These are phyloP conservation scores for Eucalyptus marginata DNA, from an alignment of 345 rosid species.

Conservation along the genomic window DNA sequence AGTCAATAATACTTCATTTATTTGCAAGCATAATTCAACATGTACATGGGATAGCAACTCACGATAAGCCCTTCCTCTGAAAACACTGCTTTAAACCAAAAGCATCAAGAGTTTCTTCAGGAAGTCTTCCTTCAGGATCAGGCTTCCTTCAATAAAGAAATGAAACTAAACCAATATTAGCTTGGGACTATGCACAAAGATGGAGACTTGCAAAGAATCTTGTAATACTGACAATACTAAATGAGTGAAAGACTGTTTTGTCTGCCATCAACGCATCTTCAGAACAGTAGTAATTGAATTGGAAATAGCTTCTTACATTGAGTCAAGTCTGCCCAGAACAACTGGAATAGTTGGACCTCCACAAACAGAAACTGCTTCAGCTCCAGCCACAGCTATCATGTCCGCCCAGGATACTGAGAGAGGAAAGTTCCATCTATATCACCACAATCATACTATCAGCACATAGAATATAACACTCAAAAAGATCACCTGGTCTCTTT, in stretches of 20 bases:
- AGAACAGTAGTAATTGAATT: not conserved
- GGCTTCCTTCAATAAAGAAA: conserved; percentile 33
- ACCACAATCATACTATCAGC: not conserved
- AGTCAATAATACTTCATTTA: not conserved
- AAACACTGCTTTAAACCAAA: conserved; percentile 64
- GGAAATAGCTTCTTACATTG: conserved; percentile 29
- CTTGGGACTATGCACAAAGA: not conserved
- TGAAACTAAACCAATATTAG: not conserved
- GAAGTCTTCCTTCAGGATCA: conserved; percentile 82
- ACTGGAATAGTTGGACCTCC: conserved; percentile 85
- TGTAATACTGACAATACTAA: not conserved
- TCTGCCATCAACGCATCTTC: not conserved
- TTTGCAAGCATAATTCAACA: not conserved
- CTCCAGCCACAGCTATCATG: conserved; percentile 82
- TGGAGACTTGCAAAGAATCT: not conserved
- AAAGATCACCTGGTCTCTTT: conserved; percentile 39
- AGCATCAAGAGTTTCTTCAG: conserved; percentile 63
- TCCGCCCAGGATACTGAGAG: conserved; percentile 93
- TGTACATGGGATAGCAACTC: conserved; percentile 17
- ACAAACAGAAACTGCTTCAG: conserved; percentile 82
- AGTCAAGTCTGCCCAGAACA: conserved; percentile 66
- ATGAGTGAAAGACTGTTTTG: not conserved
- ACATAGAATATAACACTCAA: not conserved
- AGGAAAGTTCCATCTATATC: not conserved
- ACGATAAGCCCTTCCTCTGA: conserved; percentile 81